These are phyloP conservation scores for Erucastrum elatum DNA, from an alignment of 345 rosid species.

Conservation along the genomic window DNA sequence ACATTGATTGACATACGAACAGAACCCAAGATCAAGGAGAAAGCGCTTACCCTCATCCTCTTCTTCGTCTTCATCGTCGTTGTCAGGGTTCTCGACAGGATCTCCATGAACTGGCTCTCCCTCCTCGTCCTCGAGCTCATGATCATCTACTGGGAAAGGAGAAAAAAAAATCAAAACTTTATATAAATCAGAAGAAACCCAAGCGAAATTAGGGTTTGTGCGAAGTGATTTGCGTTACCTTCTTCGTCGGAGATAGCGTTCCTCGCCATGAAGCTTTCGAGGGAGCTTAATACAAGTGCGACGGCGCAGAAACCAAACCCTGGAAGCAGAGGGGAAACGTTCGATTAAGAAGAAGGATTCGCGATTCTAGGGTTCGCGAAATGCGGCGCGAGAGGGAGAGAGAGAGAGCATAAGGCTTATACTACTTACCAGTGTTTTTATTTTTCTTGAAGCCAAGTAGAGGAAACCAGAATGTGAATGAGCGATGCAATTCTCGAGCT, in stretches of 20 bases:
- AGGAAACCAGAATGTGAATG: background rate
- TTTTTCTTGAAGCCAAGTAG: background rate
- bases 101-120: conserved; percentile 56
- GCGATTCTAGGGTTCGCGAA: conserved; percentile 1
- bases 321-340: background rate
- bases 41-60: conserved; percentile 56
- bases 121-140: conserved; percentile 59
- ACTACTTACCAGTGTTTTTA: background rate
- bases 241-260: conserved; percentile 54
- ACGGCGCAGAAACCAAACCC: background rate
- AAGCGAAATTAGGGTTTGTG: conserved; percentile 17
- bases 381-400: background rate
- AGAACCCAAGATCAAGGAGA: conserved; percentile 5
- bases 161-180: background rate
- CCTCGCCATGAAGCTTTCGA: conserved; percentile 34
- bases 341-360: conserved; percentile 3
- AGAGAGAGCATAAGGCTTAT: background rate
- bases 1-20: background rate
- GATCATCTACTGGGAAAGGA: conserved; percentile 52
- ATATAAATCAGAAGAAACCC: background rate
- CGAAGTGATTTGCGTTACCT: conserved; percentile 35
- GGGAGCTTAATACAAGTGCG: background rate
- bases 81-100: conserved; percentile 40
- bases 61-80: conserved; percentile 51
- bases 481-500: background rate